Base-by-base conservation (phyloP, 208 protist species). In the Trypanosoma platydactyli region DNA sequence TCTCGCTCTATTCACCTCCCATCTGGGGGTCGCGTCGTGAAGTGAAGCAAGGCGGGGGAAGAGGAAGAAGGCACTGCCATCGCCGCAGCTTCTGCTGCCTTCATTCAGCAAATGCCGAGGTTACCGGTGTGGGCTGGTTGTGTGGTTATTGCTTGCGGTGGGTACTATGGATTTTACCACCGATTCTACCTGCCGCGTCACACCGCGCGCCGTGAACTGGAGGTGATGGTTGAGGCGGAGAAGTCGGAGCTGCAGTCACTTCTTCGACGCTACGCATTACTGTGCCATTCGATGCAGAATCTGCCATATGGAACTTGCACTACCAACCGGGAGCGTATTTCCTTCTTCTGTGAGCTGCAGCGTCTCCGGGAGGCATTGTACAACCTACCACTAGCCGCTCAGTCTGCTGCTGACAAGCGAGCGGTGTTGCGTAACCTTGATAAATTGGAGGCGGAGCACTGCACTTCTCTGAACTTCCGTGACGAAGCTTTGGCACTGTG, bases 281-380 rank as follows among this genome's bases (percentile, higher is more conserved):
- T 82, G 6, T 20, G 52, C 16, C 35, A 57, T 5, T 57, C 29
- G 51, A 50, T 61, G 24, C 1, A 49, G 29, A 33, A 42, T 16
- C 15, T 69, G 24, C 44, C n/a, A 27, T 46, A 29, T 53, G 44
- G 25, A 16, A 56, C 45, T 60, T 77, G 45, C 46, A 46, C 41
- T 15, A 88, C 73, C 38, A 91, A 86, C 53, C 30, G 49, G 7
- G 79, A 87, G 18, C 78, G 77, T 20, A 46, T 88, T 52, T 60
- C 68, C n/a, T 76, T 91, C 41, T 91, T 80, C 38, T 88, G 81
- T 46, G 77, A 84, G 40, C 25, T 91, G 12, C 84, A 91, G 72
- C 61, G 52, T 3, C 5, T 86, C 13, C 71, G 81, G 5, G 60
- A 68, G 18, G 40, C 69, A 0, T 71, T 90, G 29, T 65, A 80